A percentile compares a stretch with the other conserved stretches of the same genome.
Conservation (phyloP, 345 rosid genomes). For the Rhizophora mangle region DNA sequence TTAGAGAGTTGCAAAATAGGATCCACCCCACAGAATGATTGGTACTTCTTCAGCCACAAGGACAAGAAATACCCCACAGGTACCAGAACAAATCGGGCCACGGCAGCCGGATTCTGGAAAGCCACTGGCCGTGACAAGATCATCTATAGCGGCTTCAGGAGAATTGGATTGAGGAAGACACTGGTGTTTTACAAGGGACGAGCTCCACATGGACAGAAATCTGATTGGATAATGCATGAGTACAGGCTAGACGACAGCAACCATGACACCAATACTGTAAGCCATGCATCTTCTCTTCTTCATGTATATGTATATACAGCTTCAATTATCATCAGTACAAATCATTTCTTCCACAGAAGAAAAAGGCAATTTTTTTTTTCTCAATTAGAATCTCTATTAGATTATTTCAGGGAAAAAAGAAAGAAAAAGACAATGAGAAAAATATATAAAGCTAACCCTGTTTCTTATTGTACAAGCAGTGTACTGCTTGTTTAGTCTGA, state of each 20-base stretch:
- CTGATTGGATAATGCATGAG: constrained; percentile 99
- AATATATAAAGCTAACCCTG: no score
- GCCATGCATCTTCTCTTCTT: constrained; percentile 14
- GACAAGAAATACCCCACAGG: constrained; percentile 98
- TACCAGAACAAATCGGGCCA: constrained; percentile 90
- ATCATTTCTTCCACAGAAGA: no score
- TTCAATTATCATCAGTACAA: no score
- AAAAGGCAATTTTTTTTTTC: no score
- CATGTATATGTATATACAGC: background rate
- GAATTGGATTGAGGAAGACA: constrained; percentile 92
- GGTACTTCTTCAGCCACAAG: constrained; percentile 99
- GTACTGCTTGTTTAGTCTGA: no score
- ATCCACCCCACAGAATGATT: constrained; percentile 87
- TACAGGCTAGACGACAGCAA: constrained; percentile 79
- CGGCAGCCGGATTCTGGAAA: constrained; percentile 95
- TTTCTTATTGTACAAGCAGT: no score
- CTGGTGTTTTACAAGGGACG: constrained; percentile 89
- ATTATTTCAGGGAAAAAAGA: no score
- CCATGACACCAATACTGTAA: constrained; percentile 38
- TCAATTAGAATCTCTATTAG: no score
- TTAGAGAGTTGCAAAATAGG: constrained; percentile 91
- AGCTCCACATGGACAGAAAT: constrained; percentile 96
- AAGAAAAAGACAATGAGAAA: no score
- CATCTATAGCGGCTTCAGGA: constrained; percentile 57
- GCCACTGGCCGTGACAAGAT: constrained; percentile 98